Conservation (phyloP, 305 asterid genomes). For the Stenogyne calaminthoides region DNA sequence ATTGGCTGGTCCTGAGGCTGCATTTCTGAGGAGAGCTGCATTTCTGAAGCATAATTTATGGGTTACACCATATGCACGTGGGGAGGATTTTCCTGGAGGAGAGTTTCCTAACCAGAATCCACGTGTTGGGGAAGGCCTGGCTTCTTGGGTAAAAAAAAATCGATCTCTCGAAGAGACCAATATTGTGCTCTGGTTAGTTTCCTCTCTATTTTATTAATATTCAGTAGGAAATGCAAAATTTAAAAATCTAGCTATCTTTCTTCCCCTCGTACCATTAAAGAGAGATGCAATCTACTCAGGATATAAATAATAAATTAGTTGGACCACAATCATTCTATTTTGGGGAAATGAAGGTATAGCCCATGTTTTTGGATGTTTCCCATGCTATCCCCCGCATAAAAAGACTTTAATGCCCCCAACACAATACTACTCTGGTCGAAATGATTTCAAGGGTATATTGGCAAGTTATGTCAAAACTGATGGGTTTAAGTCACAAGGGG, state of each 20-base stretch:
- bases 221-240: background rate
- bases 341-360: background rate
- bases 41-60: constrained; percentile 88
- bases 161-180: constrained; percentile 88
- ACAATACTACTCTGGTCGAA: background rate
- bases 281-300: background rate
- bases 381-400: background rate
- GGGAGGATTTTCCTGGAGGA: constrained; percentile 94
- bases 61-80: constrained; percentile 83
- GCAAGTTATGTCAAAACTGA: background rate
- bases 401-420: background rate
- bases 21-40: constrained; percentile 86
- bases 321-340: background rate
- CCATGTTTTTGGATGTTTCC: background rate
- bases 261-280: background rate
- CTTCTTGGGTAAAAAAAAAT: constrained; percentile 82
- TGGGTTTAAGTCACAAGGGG: background rate
- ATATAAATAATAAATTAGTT: background rate
- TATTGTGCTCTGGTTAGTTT: constrained; percentile 82
- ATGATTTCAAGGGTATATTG: background rate
- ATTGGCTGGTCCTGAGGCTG: constrained; percentile 82
- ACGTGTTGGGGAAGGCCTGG: constrained; percentile 90
- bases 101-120: constrained; percentile 98
- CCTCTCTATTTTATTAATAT: background rate
- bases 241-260: background rate